Base-by-base conservation (phyloP, 352 stramenopile species). In the Phytophthora boehmeriae region DNA sequence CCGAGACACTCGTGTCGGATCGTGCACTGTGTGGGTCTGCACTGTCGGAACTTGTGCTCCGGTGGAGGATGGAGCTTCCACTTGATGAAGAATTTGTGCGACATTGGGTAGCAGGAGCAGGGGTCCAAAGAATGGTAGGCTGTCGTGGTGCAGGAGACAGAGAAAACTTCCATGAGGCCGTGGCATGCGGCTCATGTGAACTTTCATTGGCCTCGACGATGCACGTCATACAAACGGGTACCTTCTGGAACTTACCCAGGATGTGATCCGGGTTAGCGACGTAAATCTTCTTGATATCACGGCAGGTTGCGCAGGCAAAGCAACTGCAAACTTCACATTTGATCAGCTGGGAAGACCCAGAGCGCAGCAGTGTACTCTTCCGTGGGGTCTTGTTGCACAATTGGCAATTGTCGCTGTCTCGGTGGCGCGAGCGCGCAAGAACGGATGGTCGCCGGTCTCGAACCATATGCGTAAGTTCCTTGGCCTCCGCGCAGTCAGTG, bases 241-340 rank as follows among this genome's bases (percentile, higher is more conserved):
- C 60, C 46, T 78, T 83, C 43, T 76, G 51, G 48, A 83, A 83
- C 30, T 67, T 71, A 13, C 74, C 74, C 28, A 83, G 50, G 51
- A 83, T 55, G 23, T 61, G 60, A 16, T 82, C 70, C 2, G 52
- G 4, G 52, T 76, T 73, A 3, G 60, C 59, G 27, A 82, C 52
- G 52, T 83, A 89, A 36, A 89, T 71, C 34, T 58, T 64, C 61
- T 83, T 84, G 46, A 69, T 43, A 8, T 65, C 61, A 8, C 78
- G 71, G 43, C 79, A 89, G 1, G 66, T 78, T 19, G 73, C 59
- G 47, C 79, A 89, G 23, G 78, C 65, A 25, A 80, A 76, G n/a
- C 81, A 49, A 0, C 72, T 76, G 27, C 79, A 89, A 17, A 76
- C 67, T 28, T 73, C 59, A 49, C 79, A 89, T 39, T 83, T 68